Base-by-base conservation (phyloP, 441 rosid genomes). In the Biscutella laevigata region DNA sequence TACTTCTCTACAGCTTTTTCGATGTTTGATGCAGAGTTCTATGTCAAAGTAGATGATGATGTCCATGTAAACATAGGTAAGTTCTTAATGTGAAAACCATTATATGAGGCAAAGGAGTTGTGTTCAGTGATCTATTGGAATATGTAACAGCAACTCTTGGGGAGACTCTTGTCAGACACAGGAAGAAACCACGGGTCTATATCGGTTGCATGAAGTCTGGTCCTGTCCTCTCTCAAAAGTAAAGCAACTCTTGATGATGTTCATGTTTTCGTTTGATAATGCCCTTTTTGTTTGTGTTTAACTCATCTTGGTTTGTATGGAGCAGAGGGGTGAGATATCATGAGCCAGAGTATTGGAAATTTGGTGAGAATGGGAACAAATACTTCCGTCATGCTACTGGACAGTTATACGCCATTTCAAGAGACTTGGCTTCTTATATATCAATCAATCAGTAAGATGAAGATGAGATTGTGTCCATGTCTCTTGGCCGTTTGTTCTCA, bases 141-240 rank as follows among this genome's bases (percentile, higher is more conserved):
- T 52, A 21, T 42, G 40, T 73, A n/a, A 76, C 82, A 92, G 97
- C 92, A 36, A 88, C 99, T 41, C 92, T 92, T 1, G 95, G 95
- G 27, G 94, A 82, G 74, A 88, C 92, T 41, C 78, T 92, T 53
- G 76, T 77, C 55, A 79, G 94, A 70, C 90, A 92, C 74, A 57
- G 85, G 37, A 76, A 76, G 56, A 92, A 88, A 57, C 83, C 77
- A 26, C 73, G 86, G 22, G 77, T 86, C 10, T 92, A 88, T 63
- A 81, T 92, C 5, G 98, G 98, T 10, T 92, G 98, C 83, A 92
- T 92, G 98, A 88, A 88, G 64, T 92, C 98, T 36, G 98, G 98
- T 54, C 97, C 97, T 7, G 96, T 92, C 47, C 95, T 92, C 55
- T 72, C 77, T 55, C 95, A 88, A 61, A 88, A 79, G 99, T 88